These are phyloP conservation scores for Triticum aestivum DNA, from an alignment of 176 grass and related monocot species.

Conservation along the genomic window IWGSC_CS_RefSeq_v2.1 NC_057795.1:450826621-450827120, in stretches of 20 bases:
- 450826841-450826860: not conserved
- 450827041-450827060: not conserved
- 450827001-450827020: conserved; percentile 12
- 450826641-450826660: not conserved
- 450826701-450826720: not conserved
- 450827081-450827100: not conserved
- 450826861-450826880: not conserved
- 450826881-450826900: not conserved
- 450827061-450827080: conserved; percentile 19
- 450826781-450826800: not conserved
- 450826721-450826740: not conserved
- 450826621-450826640: not conserved
- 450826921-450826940: not conserved
- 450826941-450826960: not conserved
- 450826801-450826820: not conserved
- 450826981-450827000: not conserved
- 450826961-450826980: not conserved
- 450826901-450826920: not conserved
- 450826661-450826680: not conserved
- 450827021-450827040: conserved; percentile 6
- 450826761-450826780: not conserved
- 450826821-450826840: not conserved
- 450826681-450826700: not conserved
- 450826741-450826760: not conserved
- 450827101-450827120: not conserved